Evolutionary conservation across 805 yeast species (phyloP).

Genomic region (Candida manassasensis): DNA sequence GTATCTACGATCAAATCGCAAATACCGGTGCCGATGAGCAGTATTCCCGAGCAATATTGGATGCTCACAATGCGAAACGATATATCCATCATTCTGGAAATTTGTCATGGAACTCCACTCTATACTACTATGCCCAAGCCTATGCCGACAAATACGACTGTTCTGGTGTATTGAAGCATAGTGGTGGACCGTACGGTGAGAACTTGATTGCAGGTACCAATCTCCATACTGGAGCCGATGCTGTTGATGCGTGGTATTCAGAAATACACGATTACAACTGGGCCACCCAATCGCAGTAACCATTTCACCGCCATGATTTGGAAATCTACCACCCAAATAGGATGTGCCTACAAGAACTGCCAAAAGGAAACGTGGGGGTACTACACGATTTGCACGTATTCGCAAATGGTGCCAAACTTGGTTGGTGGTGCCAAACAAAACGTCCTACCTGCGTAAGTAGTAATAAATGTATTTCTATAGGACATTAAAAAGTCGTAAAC

Average conservation of each 20-base stretch:
- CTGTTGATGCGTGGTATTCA: conserved; percentile 37
- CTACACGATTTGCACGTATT: conserved; percentile 1
- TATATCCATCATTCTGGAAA: conserved; percentile 25
- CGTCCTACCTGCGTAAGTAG: not conserved
- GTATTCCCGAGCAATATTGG: conserved; percentile 27
- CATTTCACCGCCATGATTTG: conserved; percentile 39
- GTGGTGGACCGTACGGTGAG: conserved; percentile 35
- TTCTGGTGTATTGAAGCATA: conserved; percentile 30
- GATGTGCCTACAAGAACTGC: conserved; percentile 33
- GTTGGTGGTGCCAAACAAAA: conserved; percentile 1
- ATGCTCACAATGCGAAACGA: conserved; percentile 30
- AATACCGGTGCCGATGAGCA: conserved; percentile 18
- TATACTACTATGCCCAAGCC: conserved; percentile 29
- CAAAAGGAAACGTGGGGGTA: conserved; percentile 23
- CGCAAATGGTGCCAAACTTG: conserved; percentile 1
- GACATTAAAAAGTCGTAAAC: not conserved
- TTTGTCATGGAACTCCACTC: conserved; percentile 50
- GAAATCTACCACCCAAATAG: conserved; percentile 28
- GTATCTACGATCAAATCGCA: conserved; percentile 1
- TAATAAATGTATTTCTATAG: not conserved
- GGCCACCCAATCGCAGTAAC: conserved; percentile 19
- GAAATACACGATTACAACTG: conserved; percentile 30
- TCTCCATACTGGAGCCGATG: conserved; percentile 24
- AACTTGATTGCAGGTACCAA: conserved; percentile 32
- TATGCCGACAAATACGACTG: conserved; percentile 32